These are phyloP conservation scores for Ceratobasidium sp. DNA, from an alignment of 1,284 basidiomycete species.

Conservation along the genomic window DNA sequence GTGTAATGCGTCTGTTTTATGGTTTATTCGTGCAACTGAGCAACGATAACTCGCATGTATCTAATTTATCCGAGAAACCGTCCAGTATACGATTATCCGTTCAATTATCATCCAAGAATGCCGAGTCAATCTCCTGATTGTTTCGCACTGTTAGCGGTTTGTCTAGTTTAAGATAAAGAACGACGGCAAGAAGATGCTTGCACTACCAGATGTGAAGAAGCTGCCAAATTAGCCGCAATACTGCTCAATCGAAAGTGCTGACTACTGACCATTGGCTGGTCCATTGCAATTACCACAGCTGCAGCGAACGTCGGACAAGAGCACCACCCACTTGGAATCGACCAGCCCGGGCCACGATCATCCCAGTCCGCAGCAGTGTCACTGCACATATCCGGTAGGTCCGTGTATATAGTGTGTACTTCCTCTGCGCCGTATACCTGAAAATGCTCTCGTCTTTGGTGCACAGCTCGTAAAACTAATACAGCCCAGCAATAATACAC, in stretches of 20 bases:
- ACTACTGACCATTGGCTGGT: slow-evolving; percentile 28
- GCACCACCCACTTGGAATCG: slow-evolving; percentile 22
- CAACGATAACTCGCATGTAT: neutral
- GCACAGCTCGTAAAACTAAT: slow-evolving; percentile 8
- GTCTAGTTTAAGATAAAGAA: slow-evolving; percentile 11
- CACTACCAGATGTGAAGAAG: too few relatives aligned
- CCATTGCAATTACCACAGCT: slow-evolving; percentile 3
- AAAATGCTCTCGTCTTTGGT: slow-evolving; percentile 13
- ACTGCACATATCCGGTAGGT: slow-evolving; percentile 10
- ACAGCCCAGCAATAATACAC: neutral
- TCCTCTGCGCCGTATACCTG: slow-evolving; percentile 27
- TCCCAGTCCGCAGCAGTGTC: neutral
- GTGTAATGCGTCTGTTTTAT: neutral
- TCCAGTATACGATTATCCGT: neutral
- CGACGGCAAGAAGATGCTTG: slow-evolving; percentile 30
- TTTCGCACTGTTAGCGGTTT: slow-evolving; percentile 1
- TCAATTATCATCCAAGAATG: neutral
- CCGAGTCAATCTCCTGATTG: slow-evolving; percentile 8
- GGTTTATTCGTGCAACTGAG: neutral
- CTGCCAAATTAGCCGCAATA: too few relatives aligned
- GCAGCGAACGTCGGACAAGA: slow-evolving; percentile 21
- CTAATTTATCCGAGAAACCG: neutral
- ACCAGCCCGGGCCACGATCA: neutral
- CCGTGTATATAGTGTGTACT: neutral
- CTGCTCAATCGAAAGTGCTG: neutral